Percentiles rank a stretch among this genome's conserved stretches.
Evolutionary conservation across 2,329 filamentous ascomycete species (phyloP).

Genomic region (Trichophaea hybrida): DNA sequence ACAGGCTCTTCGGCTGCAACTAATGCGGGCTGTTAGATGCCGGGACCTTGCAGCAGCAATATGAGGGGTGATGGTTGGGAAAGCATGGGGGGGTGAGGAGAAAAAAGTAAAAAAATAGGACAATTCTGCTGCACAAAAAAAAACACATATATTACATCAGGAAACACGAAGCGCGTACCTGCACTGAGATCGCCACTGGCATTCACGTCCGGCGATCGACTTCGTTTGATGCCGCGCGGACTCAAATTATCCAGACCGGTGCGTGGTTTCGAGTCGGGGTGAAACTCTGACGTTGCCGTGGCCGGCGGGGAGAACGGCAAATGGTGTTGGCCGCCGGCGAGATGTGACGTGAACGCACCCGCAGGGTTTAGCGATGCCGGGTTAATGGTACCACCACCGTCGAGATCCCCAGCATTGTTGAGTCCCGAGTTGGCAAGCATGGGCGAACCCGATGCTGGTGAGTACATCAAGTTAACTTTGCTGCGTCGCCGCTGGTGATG

Average conservation of each 20-base stretch:
- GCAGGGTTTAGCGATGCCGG: conserved; percentile 70
- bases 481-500: conserved; percentile 4
- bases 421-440: conserved; percentile 7
- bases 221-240: conserved; percentile 62
- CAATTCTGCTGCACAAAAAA: neutral
- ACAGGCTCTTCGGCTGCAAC: conserved; percentile 27
- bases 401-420: conserved; percentile 29
- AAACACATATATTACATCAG: conserved; percentile 26
- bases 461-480: conserved; percentile 12
- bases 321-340: conserved; percentile 12
- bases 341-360: conserved; percentile 37
- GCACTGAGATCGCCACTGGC: conserved; percentile 51
- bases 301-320: conserved; percentile 19
- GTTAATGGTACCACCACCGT: conserved; percentile 81
- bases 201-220: conserved; percentile 54
- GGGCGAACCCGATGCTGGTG: conserved; percentile 7
- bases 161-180: conserved; percentile 46
- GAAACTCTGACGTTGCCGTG: conserved; percentile 18
- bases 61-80: neutral
- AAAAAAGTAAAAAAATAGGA: neutral
- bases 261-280: conserved; percentile 21
- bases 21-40: conserved; percentile 26
- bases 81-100: neutral
- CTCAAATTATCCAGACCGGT: conserved; percentile 28
- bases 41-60: conserved; percentile 4